Conservation (phyloP, 345 rosid genomes). For the Crucihimalaya himalaica region DNA sequence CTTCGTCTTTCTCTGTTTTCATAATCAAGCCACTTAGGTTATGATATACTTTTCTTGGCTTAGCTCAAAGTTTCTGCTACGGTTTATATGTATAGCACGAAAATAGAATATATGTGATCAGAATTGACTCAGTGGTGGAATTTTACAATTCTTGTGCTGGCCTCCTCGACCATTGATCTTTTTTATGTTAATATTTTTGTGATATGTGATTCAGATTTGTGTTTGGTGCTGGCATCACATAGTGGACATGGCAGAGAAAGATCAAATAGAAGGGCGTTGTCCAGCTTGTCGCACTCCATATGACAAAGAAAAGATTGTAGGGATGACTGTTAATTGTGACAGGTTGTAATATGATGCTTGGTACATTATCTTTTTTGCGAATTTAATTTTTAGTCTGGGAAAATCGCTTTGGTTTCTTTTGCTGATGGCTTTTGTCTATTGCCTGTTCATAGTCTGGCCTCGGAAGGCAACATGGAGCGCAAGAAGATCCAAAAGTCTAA, state of each 20-base stretch:
- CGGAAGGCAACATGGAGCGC: conserved; percentile 45
- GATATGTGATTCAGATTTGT: conserved; percentile 57
- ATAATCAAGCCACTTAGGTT: not conserved
- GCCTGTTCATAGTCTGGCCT: conserved; percentile 40
- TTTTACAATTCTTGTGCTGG: not conserved
- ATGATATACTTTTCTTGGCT: not conserved
- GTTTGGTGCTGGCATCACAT: conserved; percentile 99
- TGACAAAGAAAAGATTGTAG: conserved; percentile 90
- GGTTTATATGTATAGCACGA: not conserved
- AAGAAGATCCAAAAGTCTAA: conserved; percentile 60
- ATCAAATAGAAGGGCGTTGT: conserved; percentile 76
- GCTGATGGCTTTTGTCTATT: conserved; percentile 26
- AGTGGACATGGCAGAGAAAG: conserved; percentile 96
- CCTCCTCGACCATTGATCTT: not conserved
- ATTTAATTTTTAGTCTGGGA: not conserved
- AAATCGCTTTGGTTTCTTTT: not conserved
- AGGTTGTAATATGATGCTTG: conserved; percentile 48
- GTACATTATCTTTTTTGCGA: not conserved
- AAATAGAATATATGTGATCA: not conserved
- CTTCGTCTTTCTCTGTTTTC: not conserved
- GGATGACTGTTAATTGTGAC: conserved; percentile 71
- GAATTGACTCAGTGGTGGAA: not conserved
- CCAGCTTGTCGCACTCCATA: conserved; percentile 88
- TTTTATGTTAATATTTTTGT: conserved; percentile 8
- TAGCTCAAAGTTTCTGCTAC: not conserved